phyloP scores from a whole-genome alignment of 2,329 filamentous ascomycete species.

The Parastagonospora avenae region DNA sequence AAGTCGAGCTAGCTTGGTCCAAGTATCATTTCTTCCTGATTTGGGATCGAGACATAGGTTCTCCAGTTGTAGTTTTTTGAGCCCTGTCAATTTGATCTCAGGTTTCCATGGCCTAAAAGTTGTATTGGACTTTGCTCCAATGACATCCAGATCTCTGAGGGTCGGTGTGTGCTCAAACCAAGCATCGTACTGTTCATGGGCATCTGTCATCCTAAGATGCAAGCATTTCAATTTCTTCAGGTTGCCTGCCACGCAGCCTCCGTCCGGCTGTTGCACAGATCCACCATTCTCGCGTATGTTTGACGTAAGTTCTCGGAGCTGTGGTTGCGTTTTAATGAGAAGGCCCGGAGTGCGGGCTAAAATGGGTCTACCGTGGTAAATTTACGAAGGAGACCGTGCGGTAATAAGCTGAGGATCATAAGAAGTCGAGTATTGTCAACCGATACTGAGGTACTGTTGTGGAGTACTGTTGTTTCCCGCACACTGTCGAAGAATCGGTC shows the following conservation, averaged over 20 bases:
- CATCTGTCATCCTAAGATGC: background rate
- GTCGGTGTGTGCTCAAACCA: background rate
- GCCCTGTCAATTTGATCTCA: too few relatives aligned
- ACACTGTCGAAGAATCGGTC: slow-evolving; percentile 2
- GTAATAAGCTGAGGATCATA: background rate
- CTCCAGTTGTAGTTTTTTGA: too few relatives aligned
- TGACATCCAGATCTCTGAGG: background rate
- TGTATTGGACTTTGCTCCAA: background rate
- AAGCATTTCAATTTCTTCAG: background rate
- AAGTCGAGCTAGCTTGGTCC: too few relatives aligned
- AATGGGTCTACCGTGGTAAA: background rate
- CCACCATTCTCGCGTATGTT: background rate
- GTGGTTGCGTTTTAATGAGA: background rate
- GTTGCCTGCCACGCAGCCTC: background rate
- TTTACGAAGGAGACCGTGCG: background rate
- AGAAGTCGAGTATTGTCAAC: background rate
- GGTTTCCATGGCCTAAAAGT: background rate
- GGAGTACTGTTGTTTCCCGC: background rate
- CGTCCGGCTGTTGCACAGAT: background rate
- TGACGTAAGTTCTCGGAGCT: background rate
- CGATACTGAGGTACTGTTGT: background rate
- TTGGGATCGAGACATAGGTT: too few relatives aligned
- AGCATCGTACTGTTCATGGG: background rate
- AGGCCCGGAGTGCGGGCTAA: background rate
- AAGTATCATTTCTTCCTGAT: too few relatives aligned